Conservation (phyloP, 192 early-diverging fungal species). For the Podochytrium sp. region DNA sequence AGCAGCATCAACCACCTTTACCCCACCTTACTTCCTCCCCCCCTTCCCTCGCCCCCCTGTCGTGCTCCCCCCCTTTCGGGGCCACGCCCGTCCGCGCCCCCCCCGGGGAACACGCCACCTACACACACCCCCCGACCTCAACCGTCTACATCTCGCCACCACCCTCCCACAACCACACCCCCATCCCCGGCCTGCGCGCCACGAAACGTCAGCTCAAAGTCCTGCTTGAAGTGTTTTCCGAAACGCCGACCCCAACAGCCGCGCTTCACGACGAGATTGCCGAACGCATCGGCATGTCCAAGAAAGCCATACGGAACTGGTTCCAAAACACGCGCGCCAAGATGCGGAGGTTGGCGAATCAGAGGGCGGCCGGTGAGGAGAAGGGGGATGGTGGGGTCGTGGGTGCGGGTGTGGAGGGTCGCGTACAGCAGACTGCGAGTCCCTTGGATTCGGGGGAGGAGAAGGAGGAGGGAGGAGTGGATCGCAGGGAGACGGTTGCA, state of each 20-base stretch:
- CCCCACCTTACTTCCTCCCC: no score
- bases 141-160: no score
- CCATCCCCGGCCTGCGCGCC: constrained; percentile 56
- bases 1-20: no score
- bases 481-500: not conserved
- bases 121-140: not conserved
- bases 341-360: constrained; percentile 22
- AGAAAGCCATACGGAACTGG: constrained; percentile 80
- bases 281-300: constrained; percentile 67
- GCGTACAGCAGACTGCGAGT: not conserved
- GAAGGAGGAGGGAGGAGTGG: not conserved
- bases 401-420: not conserved
- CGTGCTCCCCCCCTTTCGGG: not conserved
- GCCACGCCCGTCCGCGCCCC: not conserved
- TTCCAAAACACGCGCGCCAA: constrained; percentile 86
- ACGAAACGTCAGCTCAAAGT: constrained; percentile 72
- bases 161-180: not conserved
- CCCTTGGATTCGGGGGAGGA: not conserved
- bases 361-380: not conserved
- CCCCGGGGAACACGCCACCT: not conserved
- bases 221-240: constrained; percentile 69
- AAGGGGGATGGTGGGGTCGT: not conserved
- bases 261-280: constrained; percentile 64
- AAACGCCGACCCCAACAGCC: constrained; percentile 75
- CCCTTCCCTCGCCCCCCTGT: no score